Evolutionary conservation across 306 rosid genomes (phyloP), one percentile per base, ranked within the genome.

Genomic region (Cicer yamashitae): DNA sequence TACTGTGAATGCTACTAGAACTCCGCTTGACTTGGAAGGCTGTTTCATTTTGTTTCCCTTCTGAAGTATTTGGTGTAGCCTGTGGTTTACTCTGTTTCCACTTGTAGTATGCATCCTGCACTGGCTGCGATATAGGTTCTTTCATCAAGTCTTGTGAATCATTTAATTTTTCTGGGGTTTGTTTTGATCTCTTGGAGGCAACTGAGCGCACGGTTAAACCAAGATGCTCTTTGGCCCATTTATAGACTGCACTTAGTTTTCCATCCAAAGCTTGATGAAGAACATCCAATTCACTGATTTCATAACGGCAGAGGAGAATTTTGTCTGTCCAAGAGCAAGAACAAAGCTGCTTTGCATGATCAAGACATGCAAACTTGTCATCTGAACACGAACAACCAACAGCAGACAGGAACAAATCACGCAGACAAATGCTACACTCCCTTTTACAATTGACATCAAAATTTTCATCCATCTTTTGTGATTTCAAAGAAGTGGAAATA

Each of bases 201-300:
- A 46, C 22, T 6, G 86, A 80, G 44, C 12, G 50, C 76, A 91
- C 34, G 46, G 73, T 74, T 77, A 94, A 70, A 70, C 97, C 93
- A 37, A 89, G 90, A 82, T 86, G 77, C 64, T 69, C 86, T 84
- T 80, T 94, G 43, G 93, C 96, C 94, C 91, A 90, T 80, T 71
- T 94, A 83, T 59, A 79, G 69, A 90, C 83, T 60, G 92, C 84
- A 52, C 81, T 84, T 72, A 87, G 62, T 79, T 87, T 89, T 67
- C 96, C 97, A 75, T 88, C 90, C 88, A 92, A 77, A 65, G 99
- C 99, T 76, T 89, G 91, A 64, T 79, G 64, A 68, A 94, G 96
- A 78, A 83, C 73, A 78, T 90, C 77, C 79, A 94, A 84, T 52
- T 87, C 89, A 34, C 76, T 69, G 77, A 90, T 89, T 59, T 85